Base-by-base conservation (phyloP, 2,329 filamentous ascomycete genomes). In the Tolypocladium pustulatum region DNA sequence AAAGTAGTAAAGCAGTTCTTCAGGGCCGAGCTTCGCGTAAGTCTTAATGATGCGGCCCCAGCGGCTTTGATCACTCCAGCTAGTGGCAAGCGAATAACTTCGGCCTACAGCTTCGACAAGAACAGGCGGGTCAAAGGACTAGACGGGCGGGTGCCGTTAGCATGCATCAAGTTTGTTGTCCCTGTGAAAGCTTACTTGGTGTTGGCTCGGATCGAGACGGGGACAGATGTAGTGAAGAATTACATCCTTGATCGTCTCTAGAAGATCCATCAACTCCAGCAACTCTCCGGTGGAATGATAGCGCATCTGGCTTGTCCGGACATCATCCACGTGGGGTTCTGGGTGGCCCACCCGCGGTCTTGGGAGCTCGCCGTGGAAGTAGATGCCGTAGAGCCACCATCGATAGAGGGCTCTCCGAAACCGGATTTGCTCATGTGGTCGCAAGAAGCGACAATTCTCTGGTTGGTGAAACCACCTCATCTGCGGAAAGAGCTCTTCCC, bases 371-470 rank as follows among this genome's bases (percentile, higher is more conserved):
- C 75, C 75, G 54, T 83, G 80, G 60, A 82, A 82, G 60, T 80
- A 77, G 38, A 75, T 73, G 8, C 78, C 73, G 61, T 79, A 83
- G 4, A 81, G 71, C 79, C 80, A 82, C 80, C 80, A 84, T 37
- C 73, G 69, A 56, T 80, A 81, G 36, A 83, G 66, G 0, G 78
- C 80, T 61, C 74, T 73, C 6, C 81, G 76, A 56, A 82, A 72
- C 54, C 79, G 75, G n/a, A 67, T 62, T 34, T 71, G 71, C 64
- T 84, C 81, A 32, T 72, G 67, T 0, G 66, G 57, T 9, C 68
- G 67, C 7, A 83, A 71, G 41, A 71, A 72, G 20, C 81, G 76
- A 46, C 77, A 75, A 54, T 77, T 68, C 58, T 77, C 75, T 0
- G 75, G 73, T 12, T 73, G 66, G 2, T 77, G 71, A 61, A 80